Evolutionary conservation across 768 basidiomycete genomes (phyloP), one percentile per base, ranked within the genome.

Genomic region (Tricholomella constricta): DNA sequence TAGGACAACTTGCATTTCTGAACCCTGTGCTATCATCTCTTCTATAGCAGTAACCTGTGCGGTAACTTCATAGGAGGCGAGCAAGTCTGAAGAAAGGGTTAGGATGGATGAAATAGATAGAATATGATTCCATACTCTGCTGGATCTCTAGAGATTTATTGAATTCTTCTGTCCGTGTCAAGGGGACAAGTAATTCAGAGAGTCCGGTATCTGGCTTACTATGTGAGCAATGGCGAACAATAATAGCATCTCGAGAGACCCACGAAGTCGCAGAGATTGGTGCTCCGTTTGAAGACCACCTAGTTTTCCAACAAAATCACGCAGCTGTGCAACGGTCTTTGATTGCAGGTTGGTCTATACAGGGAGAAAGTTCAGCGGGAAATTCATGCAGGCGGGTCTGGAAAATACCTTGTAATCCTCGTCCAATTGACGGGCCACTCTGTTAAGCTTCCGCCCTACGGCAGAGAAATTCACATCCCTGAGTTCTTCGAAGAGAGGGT

Each of bases 271-370:
- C 55, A 98, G 69, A 41, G 91, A 83, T 65, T 94, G 90, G 60
- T 97, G 94, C 64, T 99, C 96, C 15, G 82, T 83, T 71, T 98
- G 93, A 57, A 98, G 73, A 2, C 94, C 93, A 19, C 94, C 92
- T 2, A 99, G 77, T 65, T 91, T 94, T 11, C 95, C 94, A 17
- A 99, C 97, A 70, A 99, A 98, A 65, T 94, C 92, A 52, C 88
- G 83, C 62, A 99, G 75, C 69, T 99, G 92, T 10, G 89, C 84
- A 15, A 95, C 89, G 11, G 93, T 95, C 71, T 94, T 92, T 15
- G 94, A 84, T 70, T 94, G 85, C 50, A 91, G 82, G 52, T 90
- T 84, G 41, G 88, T 86, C 90, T 92, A 63, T 11, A 50, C 48
- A 19, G 15, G 40, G 37, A 15, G 10, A 36, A 53, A 41, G 61